These are phyloP conservation scores for Periconia sp. DNA, from an alignment of 2,329 filamentous ascomycete species.

Conservation along the genomic window DNA sequence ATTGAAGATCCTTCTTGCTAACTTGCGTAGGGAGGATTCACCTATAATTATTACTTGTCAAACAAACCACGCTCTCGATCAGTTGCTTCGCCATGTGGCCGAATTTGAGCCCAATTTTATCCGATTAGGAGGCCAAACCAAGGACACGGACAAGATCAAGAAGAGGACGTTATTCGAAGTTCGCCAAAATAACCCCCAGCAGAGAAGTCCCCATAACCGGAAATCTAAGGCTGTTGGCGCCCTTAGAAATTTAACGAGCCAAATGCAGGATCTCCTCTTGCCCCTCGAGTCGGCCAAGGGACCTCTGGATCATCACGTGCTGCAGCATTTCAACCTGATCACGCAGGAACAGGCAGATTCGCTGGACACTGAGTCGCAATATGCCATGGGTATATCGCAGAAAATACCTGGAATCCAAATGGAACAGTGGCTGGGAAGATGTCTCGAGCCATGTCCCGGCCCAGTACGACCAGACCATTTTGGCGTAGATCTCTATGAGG, in stretches of 20 bases:
- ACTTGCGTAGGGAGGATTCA: conserved; percentile 60
- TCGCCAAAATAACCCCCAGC: conserved; percentile 38
- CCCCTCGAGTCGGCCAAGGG: conserved; percentile 29
- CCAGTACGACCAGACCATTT: conserved; percentile 56
- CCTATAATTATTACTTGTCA: conserved; percentile 83
- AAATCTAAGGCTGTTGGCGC: conserved; percentile 47
- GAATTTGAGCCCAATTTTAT: conserved; percentile 68
- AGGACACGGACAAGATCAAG: conserved; percentile 67
- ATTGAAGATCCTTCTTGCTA: conserved; percentile 68
- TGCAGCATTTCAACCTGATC: conserved; percentile 65
- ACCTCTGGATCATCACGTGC: conserved; percentile 42
- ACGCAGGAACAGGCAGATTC: conserved; percentile 68
- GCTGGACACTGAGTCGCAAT: conserved; percentile 57
- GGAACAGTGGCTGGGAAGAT: conserved; percentile 63
- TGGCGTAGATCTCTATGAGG: conserved; percentile 62
- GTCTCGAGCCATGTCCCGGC: conserved; percentile 53
- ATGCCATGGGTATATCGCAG: conserved; percentile 47
- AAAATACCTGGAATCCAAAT: conserved; percentile 48
- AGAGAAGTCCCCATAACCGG: conserved; percentile 44
- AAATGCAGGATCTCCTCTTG: conserved; percentile 30
- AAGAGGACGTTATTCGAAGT: conserved; percentile 71
- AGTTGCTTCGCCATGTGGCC: conserved; percentile 71
- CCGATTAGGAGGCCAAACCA: conserved; percentile 72
- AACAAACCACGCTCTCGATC: conserved; percentile 90
- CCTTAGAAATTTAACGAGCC: conserved; percentile 44